phyloP scores from a whole-genome alignment of 371 early-diverging fungal genomes.

The Syncephalastrum contaminatum region DNA sequence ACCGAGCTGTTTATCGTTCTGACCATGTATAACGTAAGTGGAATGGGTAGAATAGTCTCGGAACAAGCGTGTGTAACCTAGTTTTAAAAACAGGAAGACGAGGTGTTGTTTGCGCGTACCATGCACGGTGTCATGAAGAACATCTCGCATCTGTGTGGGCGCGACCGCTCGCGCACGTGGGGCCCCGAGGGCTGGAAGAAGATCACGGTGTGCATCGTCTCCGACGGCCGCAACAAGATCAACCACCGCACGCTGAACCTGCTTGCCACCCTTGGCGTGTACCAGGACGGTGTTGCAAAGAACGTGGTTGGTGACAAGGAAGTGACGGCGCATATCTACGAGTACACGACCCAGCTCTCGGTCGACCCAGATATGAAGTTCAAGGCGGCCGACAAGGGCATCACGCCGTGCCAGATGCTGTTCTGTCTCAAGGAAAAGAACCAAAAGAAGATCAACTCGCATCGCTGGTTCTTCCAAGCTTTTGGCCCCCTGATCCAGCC shows the following conservation, averaged over 20 bases:
- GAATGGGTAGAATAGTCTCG: not conserved
- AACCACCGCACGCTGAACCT: slow-evolving; percentile 76
- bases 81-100: slow-evolving; percentile 69
- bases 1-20: slow-evolving; percentile 90
- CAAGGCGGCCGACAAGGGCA: slow-evolving; percentile 61
- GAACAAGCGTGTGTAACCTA: not conserved
- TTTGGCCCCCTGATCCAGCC: slow-evolving; percentile 77
- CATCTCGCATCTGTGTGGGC: slow-evolving; percentile 83
- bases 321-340: slow-evolving; percentile 87
- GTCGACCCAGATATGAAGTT: slow-evolving; percentile 64
- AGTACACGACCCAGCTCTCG: slow-evolving; percentile 81
- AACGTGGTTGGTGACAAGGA: slow-evolving; percentile 65
- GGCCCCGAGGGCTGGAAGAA: slow-evolving; percentile 92
- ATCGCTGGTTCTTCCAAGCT: slow-evolving; percentile 90
- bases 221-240: slow-evolving; percentile 80
- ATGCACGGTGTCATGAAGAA: slow-evolving; percentile 90
- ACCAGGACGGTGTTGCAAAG: slow-evolving; percentile 88
- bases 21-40: slow-evolving; percentile 89
- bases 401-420: slow-evolving; percentile 77
- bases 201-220: slow-evolving; percentile 86
- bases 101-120: slow-evolving; percentile 86
- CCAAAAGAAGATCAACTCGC: slow-evolving; percentile 80
- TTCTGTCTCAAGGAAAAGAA: slow-evolving; percentile 80
- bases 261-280: slow-evolving; percentile 87
- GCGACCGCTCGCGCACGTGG: slow-evolving; percentile 80